Conservation (phyloP, 1,284 basidiomycete genomes). For the Sphaerobolus stellatus region DNA sequence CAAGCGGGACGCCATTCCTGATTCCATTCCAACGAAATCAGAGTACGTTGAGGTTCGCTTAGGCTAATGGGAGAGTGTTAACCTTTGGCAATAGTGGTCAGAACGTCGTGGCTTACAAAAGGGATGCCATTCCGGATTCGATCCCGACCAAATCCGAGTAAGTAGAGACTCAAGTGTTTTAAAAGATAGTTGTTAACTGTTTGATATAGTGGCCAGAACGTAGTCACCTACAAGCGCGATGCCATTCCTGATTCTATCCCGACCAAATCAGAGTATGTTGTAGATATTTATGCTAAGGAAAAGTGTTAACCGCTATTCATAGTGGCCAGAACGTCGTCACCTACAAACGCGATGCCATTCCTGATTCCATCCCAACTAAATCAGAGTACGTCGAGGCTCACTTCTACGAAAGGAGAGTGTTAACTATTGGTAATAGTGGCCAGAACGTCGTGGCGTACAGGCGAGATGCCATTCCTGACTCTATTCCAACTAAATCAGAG, state of each 20-base stretch:
- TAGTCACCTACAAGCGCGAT: neutral
- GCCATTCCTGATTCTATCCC: too few relatives aligned
- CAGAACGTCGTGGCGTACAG: neutral
- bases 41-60: neutral
- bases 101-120: neutral
- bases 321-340: neutral
- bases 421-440: neutral
- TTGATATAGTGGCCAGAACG: neutral
- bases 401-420: neutral
- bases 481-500: neutral
- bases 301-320: too few relatives aligned
- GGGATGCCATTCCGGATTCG: neutral
- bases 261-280: neutral
- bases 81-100: neutral
- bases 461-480: neutral
- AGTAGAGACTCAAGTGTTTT: neutral
- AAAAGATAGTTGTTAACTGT: neutral
- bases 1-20: neutral
- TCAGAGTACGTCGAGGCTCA: neutral
- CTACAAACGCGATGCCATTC: neutral
- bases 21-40: neutral
- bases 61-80: too few relatives aligned
- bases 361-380: neutral
- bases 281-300: too few relatives aligned
- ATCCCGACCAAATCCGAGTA: conserved; percentile 3